Percentiles rank a stretch among this genome's conserved stretches.
Evolutionary conservation across 495 filamentous ascomycete species (phyloP).

Genomic region (Daldinia bambusicola): DNA sequence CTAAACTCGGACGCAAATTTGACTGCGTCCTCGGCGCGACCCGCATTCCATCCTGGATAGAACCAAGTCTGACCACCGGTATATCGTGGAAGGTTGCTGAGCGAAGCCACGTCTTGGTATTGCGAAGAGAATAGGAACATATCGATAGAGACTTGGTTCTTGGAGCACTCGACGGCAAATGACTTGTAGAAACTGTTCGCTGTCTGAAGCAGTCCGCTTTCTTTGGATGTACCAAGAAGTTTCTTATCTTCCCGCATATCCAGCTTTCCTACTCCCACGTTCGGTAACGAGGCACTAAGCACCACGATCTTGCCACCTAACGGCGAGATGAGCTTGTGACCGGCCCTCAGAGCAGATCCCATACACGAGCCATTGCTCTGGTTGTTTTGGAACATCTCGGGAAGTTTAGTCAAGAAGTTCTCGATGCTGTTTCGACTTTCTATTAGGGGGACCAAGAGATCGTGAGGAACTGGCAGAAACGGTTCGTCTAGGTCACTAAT

Average conservation of each 20-base stretch:
- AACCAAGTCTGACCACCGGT: conserved; percentile 99
- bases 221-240: conserved; percentile 91
- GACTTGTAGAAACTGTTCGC: conserved; percentile 97
- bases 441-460: conserved; percentile 89
- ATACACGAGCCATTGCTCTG: conserved; percentile 87
- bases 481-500: conserved; percentile 97
- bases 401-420: conserved; percentile 87
- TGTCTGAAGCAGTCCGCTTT: conserved; percentile 86
- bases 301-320: conserved; percentile 95
- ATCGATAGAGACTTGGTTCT: conserved; percentile 97
- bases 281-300: conserved; percentile 88
- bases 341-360: conserved; percentile 90
- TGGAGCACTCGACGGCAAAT: conserved; percentile 98
- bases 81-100: conserved; percentile 93
- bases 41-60: conserved; percentile 98
- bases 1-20: conserved; percentile 98
- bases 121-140: conserved; percentile 99
- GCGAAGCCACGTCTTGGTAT: conserved; percentile 95
- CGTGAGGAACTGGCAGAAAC: conserved; percentile 89
- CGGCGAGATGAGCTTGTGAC: conserved; percentile 92
- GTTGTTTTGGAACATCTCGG: conserved; percentile 96
- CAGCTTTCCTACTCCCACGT: conserved; percentile 87
- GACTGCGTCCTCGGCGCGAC: conserved; percentile 90
- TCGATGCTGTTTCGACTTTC: conserved; percentile 93
- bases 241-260: conserved; percentile 98